Conservation (phyloP, 495 filamentous ascomycete species). For the Cudoniella acicularis region DNA sequence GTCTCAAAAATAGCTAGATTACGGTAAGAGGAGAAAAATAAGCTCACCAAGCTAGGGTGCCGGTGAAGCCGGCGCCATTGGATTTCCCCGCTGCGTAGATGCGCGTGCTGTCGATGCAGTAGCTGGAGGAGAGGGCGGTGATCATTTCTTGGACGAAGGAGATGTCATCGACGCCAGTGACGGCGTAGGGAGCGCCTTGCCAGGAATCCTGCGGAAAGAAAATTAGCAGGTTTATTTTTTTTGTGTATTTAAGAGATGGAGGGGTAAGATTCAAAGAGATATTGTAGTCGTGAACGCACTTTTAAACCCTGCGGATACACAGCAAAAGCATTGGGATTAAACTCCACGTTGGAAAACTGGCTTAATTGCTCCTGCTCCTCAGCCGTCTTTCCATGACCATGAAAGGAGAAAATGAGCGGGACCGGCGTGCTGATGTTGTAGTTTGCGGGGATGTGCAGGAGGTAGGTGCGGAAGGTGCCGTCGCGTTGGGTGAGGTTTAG, state of each 20-base stretch:
- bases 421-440: constrained; percentile 34
- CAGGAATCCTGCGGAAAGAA: constrained; percentile 18
- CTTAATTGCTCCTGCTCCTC: constrained; percentile 35
- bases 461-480: constrained; percentile 29
- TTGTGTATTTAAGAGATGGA: too few species aligned
- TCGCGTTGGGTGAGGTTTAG: constrained; percentile 9
- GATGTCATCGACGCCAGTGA: constrained; percentile 21
- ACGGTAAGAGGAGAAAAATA: too few species aligned
- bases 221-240: neutral
- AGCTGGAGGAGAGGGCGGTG: neutral
- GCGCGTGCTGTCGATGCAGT: constrained; percentile 47
- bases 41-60: constrained; percentile 53
- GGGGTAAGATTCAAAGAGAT: neutral
- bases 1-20: too few species aligned
- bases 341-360: constrained; percentile 39
- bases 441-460: constrained; percentile 35
- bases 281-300: too few species aligned
- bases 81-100: constrained; percentile 58
- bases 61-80: constrained; percentile 56
- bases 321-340: constrained; percentile 44
- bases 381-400: constrained; percentile 36
- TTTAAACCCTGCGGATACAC: constrained; percentile 46
- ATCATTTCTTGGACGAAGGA: constrained; percentile 59
- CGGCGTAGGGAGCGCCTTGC: constrained; percentile 29
- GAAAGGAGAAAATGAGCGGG: constrained; percentile 44